These are phyloP conservation scores for Bruguiera parviflora DNA, from an alignment of 345 rosid species.

Conservation along the genomic window DNA sequence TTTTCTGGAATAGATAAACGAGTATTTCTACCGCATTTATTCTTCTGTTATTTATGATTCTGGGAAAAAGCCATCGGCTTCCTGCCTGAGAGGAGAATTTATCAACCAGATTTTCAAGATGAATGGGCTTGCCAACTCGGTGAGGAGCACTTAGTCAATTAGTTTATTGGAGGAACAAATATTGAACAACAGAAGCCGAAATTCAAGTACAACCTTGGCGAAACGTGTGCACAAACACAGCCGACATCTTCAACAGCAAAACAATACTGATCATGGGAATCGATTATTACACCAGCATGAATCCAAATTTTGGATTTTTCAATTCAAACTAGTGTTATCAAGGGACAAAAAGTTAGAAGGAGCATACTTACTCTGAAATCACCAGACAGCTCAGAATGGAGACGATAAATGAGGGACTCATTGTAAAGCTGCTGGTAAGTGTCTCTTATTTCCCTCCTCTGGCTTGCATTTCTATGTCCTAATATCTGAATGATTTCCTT, in stretches of 20 bases:
- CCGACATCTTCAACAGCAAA: not conserved
- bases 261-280: not conserved
- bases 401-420: conserved; percentile 55
- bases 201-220: not conserved
- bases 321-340: too few relatives aligned
- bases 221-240: too few relatives aligned
- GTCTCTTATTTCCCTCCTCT: conserved; percentile 65
- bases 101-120: not conserved
- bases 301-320: too few relatives aligned
- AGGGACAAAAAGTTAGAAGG: not conserved
- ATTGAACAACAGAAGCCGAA: too few relatives aligned
- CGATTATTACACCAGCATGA: too few relatives aligned
- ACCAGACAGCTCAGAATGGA: conserved; percentile 68
- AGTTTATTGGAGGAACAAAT: too few relatives aligned
- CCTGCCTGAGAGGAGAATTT: not conserved
- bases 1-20: too few relatives aligned
- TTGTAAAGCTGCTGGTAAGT: conserved; percentile 55
- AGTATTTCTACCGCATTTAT: not conserved
- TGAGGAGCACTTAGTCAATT: too few relatives aligned
- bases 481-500: conserved; percentile 49
- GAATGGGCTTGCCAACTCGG: not conserved
- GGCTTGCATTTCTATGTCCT: conserved; percentile 70
- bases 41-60: not conserved
- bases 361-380: conserved; percentile 57
- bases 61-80: too few relatives aligned